Percentiles rank a stretch among this genome's conserved stretches.
These are phyloP conservation scores for Chaetoscypha palmicola DNA, from an alignment of 2,329 filamentous ascomycete species.

Conservation along the genomic window DNA sequence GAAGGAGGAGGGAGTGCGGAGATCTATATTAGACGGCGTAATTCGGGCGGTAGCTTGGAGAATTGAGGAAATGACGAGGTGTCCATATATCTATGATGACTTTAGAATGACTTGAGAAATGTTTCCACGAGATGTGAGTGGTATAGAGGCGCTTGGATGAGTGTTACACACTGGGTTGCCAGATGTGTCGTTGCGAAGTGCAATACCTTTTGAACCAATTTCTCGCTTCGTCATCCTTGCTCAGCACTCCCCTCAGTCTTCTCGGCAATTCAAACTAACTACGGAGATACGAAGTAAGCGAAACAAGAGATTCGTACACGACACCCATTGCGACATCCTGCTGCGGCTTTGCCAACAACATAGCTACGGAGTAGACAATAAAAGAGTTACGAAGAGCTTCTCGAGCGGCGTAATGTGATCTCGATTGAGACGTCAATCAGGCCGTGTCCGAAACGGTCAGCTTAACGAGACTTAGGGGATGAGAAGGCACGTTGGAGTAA, in stretches of 20 bases:
- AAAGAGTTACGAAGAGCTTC: not conserved
- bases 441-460: not conserved
- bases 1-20: not conserved
- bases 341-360: no score
- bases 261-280: not conserved
- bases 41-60: not conserved
- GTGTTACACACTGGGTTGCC: not conserved
- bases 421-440: not conserved
- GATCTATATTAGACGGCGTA: constrained; percentile 1
- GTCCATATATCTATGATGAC: not conserved
- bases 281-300: not conserved
- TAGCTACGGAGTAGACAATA: no score
- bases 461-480: not conserved
- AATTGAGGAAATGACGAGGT: not conserved
- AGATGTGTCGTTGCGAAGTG: not conserved
- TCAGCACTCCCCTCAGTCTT: not conserved
- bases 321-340: no score
- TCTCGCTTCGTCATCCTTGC: not conserved
- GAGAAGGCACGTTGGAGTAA: not conserved
- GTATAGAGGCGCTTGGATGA: not conserved
- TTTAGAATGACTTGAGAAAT: not conserved
- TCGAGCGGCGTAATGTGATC: not conserved
- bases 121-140: not conserved
- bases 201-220: not conserved
- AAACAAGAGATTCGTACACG: not conserved